Evolutionary conservation across 2,329 filamentous ascomycete genomes (phyloP).

Genomic region (Fonsecaea nubica): DNA sequence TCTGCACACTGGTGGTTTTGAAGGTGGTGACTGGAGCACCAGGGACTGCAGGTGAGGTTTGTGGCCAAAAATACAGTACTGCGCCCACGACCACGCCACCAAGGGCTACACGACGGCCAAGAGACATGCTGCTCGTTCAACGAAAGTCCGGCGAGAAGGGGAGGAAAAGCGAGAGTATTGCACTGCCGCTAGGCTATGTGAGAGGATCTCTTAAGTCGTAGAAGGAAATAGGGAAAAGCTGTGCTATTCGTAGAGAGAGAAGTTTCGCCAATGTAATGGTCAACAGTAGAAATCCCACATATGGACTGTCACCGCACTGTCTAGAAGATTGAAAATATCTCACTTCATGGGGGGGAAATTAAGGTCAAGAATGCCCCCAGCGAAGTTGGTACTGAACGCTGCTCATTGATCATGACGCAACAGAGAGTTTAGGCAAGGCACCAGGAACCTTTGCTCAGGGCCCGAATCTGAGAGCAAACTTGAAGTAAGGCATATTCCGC

Average conservation of each 20-base stretch:
- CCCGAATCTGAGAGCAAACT: background rate
- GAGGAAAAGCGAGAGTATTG: background rate
- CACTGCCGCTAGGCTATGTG: background rate
- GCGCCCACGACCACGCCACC: slow-evolving; percentile 23
- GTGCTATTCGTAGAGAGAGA: background rate
- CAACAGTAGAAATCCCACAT: background rate
- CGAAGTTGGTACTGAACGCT: background rate
- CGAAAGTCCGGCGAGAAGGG: background rate
- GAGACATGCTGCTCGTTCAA: slow-evolving; percentile 5
- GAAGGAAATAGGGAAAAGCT: background rate
- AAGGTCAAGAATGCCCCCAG: too few species aligned
- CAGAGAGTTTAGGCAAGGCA: background rate
- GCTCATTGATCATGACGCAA: background rate
- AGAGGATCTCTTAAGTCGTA: background rate
- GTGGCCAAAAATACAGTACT: slow-evolving; percentile 25
- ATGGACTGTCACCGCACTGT: background rate
- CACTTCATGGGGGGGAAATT: background rate
- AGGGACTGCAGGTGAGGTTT: slow-evolving; percentile 21
- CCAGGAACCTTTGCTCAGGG: background rate
- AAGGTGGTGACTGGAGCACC: slow-evolving; percentile 21
- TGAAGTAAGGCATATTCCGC: background rate
- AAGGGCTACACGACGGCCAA: slow-evolving; percentile 22
- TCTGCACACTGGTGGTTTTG: slow-evolving; percentile 34
- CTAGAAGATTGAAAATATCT: background rate
- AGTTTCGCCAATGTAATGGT: background rate